phyloP scores from a whole-genome alignment of 352 stramenopile genomes.

The Globisporangium alternatum region DNA sequence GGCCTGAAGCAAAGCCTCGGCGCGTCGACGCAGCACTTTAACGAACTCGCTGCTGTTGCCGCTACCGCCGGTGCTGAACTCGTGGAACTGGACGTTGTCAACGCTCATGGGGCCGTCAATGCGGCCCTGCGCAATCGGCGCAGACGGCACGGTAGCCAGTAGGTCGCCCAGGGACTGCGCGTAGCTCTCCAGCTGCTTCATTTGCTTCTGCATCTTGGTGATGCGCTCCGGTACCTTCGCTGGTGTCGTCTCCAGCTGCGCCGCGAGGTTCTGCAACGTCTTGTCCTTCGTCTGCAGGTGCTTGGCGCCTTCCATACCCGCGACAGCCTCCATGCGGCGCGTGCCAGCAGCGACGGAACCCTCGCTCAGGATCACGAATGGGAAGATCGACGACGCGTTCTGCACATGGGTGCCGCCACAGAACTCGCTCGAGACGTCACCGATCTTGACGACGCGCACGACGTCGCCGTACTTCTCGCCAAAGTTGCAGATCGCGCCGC shows the following conservation, averaged over 20 bases:
- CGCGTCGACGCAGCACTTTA: slow-evolving; percentile 58
- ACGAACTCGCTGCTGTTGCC: slow-evolving; percentile 30
- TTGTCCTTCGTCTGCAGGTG: slow-evolving; percentile 62
- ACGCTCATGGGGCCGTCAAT: slow-evolving; percentile 17
- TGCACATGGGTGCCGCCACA: slow-evolving; percentile 74
- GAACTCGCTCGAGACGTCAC: slow-evolving; percentile 58
- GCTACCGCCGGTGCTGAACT: neutral
- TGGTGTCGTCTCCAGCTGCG: slow-evolving; percentile 55
- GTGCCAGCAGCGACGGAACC: slow-evolving; percentile 77
- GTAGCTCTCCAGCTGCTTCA: slow-evolving; percentile 57
- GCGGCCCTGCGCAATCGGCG: slow-evolving; percentile 29
- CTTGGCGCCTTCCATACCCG: slow-evolving; percentile 43
- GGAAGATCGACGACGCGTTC: slow-evolving; percentile 49
- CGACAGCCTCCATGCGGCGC: slow-evolving; percentile 66
- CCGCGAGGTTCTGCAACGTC: slow-evolving; percentile 41
- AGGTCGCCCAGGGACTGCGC: slow-evolving; percentile 50
- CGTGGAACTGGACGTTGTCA: slow-evolving; percentile 35
- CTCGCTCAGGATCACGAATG: slow-evolving; percentile 74
- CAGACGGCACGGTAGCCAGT: slow-evolving; percentile 38
- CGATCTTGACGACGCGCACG: slow-evolving; percentile 71
- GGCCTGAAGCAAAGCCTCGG: slow-evolving; percentile 47
- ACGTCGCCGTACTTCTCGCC: slow-evolving; percentile 82
- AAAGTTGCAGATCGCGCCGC: slow-evolving; percentile 76
- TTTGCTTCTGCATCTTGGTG: slow-evolving; percentile 65
- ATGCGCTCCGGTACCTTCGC: slow-evolving; percentile 65